Conservation (phyloP, 805 yeast genomes). For the Candida methanosorbosa region DNA sequence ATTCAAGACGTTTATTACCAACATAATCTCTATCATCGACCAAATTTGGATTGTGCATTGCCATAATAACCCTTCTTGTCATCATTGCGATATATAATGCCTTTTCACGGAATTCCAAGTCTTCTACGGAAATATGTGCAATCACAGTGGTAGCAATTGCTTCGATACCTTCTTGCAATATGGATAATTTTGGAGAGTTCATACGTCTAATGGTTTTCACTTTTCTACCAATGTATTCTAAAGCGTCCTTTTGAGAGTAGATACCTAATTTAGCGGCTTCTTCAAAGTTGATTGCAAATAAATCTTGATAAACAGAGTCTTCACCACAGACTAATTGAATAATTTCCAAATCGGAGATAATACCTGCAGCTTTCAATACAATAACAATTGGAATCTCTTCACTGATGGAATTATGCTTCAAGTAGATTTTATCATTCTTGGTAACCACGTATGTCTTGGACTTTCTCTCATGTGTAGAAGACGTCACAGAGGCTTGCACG, state of each 20-base stretch:
- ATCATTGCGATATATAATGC: constrained; percentile 91
- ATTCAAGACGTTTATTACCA: constrained; percentile 93
- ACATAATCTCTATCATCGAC: constrained; percentile 99
- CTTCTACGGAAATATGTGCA: constrained; percentile 83
- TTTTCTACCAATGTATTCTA: constrained; percentile 81
- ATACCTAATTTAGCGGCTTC: constrained; percentile 83
- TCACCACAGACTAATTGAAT: constrained; percentile 92
- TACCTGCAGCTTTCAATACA: constrained; percentile 90
- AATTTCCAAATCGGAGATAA: constrained; percentile 85
- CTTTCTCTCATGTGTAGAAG: constrained; percentile 96
- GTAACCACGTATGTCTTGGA: constrained; percentile 95
- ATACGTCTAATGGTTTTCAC: constrained; percentile 90
- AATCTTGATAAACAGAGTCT: constrained; percentile 80
- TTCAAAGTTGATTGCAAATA: constrained; percentile 88
- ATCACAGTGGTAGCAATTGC: constrained; percentile 93
- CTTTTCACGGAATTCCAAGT: constrained; percentile 84
- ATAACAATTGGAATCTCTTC: constrained; percentile 95
- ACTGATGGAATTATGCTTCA: constrained; percentile 90
- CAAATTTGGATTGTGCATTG: constrained; percentile 87
- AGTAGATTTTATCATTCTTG: constrained; percentile 78
- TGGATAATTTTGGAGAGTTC: constrained; percentile 69
- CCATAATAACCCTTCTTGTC: constrained; percentile 94
- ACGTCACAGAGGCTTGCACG: constrained; percentile 96
- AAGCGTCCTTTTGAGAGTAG: constrained; percentile 88
- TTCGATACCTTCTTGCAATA: constrained; percentile 91